A percentile compares a stretch with the other conserved stretches of the same genome.
Evolutionary conservation across 164 flowering plant genomes (phyloP).

Genomic region (Platanus orientalis): DNA sequence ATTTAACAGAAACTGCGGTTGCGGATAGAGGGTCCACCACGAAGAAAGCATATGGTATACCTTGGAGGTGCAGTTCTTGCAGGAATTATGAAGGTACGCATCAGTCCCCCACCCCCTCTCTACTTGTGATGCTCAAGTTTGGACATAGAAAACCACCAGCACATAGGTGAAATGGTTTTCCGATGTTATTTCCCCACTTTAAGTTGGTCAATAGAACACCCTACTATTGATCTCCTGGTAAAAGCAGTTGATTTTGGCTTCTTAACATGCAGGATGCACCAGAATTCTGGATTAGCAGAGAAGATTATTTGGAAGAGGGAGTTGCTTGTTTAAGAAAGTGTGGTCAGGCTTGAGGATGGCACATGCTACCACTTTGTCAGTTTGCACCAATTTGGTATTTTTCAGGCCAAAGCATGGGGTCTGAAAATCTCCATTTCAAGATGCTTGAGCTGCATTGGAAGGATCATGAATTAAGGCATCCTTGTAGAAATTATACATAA

Average conservation of each 20-base stretch:
- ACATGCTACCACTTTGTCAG: no score
- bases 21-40: constrained; percentile 92
- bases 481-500: no score
- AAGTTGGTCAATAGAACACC: no score
- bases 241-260: neutral
- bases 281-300: constrained; percentile 89
- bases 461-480: no score
- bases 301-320: constrained; percentile 93
- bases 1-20: constrained; percentile 80
- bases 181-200: neutral
- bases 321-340: constrained; percentile 76
- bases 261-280: constrained; percentile 78
- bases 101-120: constrained; percentile 7
- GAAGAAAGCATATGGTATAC: constrained; percentile 98
- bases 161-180: no score
- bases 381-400: no score
- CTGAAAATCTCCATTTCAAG: no score
- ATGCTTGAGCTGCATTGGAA: no score
- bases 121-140: no score
- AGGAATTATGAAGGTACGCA: constrained; percentile 84
- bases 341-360: constrained; percentile 51
- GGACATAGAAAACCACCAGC: no score
- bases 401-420: no score
- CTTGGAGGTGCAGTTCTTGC: constrained; percentile 99
- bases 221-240: neutral